Conservation (phyloP, 2,329 filamentous ascomycete genomes). For the Pyrenochaeta sp. region DNA sequence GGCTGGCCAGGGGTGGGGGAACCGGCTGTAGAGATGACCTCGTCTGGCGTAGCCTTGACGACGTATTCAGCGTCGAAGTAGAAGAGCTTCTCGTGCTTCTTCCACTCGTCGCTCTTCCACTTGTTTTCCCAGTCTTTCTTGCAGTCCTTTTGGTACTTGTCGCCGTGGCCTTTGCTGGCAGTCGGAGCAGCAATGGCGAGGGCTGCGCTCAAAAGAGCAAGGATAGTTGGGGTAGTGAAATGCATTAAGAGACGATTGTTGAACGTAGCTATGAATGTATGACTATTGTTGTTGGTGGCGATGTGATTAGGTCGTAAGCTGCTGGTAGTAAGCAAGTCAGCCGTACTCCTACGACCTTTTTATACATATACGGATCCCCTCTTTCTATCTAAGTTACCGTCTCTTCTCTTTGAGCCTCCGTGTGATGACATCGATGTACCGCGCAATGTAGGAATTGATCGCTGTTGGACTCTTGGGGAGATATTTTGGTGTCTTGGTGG, state of each 20-base stretch:
- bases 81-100: slow-evolving; percentile 38
- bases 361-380: slow-evolving; percentile 25
- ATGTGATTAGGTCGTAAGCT: slow-evolving; percentile 1
- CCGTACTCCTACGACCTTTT: slow-evolving; percentile 11
- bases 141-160: slow-evolving; percentile 27
- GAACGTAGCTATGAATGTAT: not conserved
- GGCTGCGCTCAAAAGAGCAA: slow-evolving; percentile 29
- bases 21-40: slow-evolving; percentile 57
- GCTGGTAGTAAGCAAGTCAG: slow-evolving; percentile 9
- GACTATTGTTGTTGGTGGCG: not conserved
- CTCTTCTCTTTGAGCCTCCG: slow-evolving; percentile 1
- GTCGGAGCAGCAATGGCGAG: slow-evolving; percentile 32
- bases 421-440: slow-evolving; percentile 28
- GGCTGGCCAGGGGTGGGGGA: slow-evolving; percentile 53
- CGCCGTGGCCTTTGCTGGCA: not conserved
- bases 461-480: slow-evolving; percentile 22
- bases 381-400: not conserved
- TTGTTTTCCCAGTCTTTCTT: slow-evolving; percentile 33
- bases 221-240: slow-evolving; percentile 28
- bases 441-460: slow-evolving; percentile 5
- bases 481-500: slow-evolving; percentile 17
- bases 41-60: slow-evolving; percentile 58
- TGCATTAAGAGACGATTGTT: slow-evolving; percentile 25
- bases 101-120: slow-evolving; percentile 32
- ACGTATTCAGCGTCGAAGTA: slow-evolving; percentile 61